Evolutionary conservation across 139 green algal genomes (phyloP).

Genomic region (Coelastrella sp.): DNA sequence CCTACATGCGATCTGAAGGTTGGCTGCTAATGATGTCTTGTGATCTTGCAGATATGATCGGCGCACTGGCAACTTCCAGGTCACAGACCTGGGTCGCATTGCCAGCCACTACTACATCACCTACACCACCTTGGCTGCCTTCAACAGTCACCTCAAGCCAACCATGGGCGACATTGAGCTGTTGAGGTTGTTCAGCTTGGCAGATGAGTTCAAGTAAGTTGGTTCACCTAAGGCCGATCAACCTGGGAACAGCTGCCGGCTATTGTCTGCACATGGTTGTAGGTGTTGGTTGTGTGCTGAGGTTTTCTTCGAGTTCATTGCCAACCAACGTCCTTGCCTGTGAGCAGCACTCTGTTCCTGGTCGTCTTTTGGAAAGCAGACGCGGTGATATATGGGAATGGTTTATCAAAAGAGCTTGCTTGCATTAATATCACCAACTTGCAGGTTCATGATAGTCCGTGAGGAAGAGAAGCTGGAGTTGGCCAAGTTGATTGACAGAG

Average conservation of each 20-base stretch:
- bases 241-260: too few relatives aligned
- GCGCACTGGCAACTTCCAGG: constrained; percentile 88
- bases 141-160: constrained; percentile 97
- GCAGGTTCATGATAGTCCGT: constrained; percentile 85
- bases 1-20: background rate
- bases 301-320: too few relatives aligned
- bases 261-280: too few relatives aligned
- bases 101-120: constrained; percentile 98
- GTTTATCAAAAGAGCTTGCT: background rate
- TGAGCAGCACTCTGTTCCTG: too few relatives aligned
- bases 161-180: constrained; percentile 99
- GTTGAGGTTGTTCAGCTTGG: constrained; percentile 92
- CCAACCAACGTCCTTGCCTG: too few relatives aligned
- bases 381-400: too few relatives aligned
- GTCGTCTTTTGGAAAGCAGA: too few relatives aligned
- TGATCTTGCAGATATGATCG: constrained; percentile 81
- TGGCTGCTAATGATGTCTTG: background rate
- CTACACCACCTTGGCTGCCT: constrained; percentile 93
- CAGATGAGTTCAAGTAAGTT: constrained; percentile 88
- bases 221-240: too few relatives aligned
- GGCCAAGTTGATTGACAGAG: constrained; percentile 96
- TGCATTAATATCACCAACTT: background rate
- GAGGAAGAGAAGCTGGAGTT: constrained; percentile 99
- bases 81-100: constrained; percentile 95
- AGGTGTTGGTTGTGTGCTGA: background rate